Percentiles rank a stretch among this genome's conserved stretches.
Conservation (phyloP, 2,329 filamentous ascomycete genomes). For the Botryotinia convoluta region DNA sequence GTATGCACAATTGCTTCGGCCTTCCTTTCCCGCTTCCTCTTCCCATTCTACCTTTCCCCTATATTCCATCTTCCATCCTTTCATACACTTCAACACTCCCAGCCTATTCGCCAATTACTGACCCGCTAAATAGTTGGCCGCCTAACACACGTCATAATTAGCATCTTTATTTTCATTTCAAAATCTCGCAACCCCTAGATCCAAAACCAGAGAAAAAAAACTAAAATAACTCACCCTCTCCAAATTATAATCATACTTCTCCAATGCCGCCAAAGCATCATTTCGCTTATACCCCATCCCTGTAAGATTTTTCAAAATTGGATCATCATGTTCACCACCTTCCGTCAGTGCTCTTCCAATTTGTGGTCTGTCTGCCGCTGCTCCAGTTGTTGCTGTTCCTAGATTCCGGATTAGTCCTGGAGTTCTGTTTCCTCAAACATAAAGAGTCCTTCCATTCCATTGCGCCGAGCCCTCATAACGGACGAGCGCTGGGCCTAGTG, state of each 20-base stretch:
- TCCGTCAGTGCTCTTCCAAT: conserved; percentile 69
- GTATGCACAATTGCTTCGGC: conserved; percentile 7
- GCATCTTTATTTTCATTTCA: not conserved
- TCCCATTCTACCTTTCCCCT: not conserved
- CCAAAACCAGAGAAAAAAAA: not conserved
- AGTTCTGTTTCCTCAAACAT: too few species aligned
- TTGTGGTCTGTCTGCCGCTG: conserved; percentile 39
- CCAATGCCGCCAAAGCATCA: conserved; percentile 74
- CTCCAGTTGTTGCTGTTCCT: not conserved
- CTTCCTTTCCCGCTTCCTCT: too few species aligned
- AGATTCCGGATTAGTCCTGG: too few species aligned
- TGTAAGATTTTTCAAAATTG: conserved; percentile 84
- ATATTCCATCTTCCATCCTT: not conserved
- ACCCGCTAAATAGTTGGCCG: conserved; percentile 10
- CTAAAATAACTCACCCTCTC: conserved; percentile 69
- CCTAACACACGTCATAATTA: not conserved
- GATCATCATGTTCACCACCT: conserved; percentile 81
- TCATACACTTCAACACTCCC: not conserved
- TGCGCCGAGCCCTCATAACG: rapidly evolving
- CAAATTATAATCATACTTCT: conserved; percentile 95
- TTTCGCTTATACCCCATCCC: conserved; percentile 81
- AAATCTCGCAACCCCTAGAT: rapidly evolving
- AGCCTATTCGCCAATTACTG: not conserved
- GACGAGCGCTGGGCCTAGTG: too few species aligned
- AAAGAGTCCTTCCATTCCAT: not conserved